phyloP scores from a whole-genome alignment of 2,329 filamentous ascomycete species.

The Fusarium armeniacum region DNA sequence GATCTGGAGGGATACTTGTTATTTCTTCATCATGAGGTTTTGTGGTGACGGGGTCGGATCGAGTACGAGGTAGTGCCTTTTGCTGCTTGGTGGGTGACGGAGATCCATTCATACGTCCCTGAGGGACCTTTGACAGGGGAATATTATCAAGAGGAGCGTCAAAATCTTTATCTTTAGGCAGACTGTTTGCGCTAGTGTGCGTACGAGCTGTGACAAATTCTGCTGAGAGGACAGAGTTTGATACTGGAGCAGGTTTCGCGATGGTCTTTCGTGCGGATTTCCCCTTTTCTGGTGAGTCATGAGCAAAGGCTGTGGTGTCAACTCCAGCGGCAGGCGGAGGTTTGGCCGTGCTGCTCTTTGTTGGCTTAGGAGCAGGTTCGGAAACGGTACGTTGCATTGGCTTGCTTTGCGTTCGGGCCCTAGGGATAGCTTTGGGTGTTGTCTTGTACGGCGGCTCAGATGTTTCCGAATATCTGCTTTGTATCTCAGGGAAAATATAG shows the following conservation, averaged over 20 bases:
- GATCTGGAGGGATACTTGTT: not conserved
- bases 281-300: conserved; percentile 49
- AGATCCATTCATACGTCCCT: conserved; percentile 60
- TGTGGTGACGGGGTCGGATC: conserved; percentile 56
- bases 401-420: conserved; percentile 23
- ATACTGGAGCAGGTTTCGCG: conserved; percentile 9
- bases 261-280: conserved; percentile 27
- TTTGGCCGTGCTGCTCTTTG: conserved; percentile 35
- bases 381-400: conserved; percentile 43
- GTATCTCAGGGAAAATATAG: conserved; percentile 65
- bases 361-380: conserved; percentile 31
- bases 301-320: conserved; percentile 59
- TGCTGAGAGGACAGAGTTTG: conserved; percentile 52
- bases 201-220: conserved; percentile 61
- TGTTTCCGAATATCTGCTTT: conserved; percentile 49
- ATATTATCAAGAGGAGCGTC: conserved; percentile 58
- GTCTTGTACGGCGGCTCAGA: conserved; percentile 22
- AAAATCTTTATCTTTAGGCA: conserved; percentile 44
- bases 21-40: conserved; percentile 13
- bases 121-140: conserved; percentile 57
- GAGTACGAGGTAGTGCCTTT: conserved; percentile 45
- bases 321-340: conserved; percentile 50
- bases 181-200: conserved; percentile 50
- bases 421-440: conserved; percentile 10
- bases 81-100: conserved; percentile 53